A percentile compares a stretch with the other conserved stretches of the same genome.
Conservation (phyloP, 2,329 filamentous ascomycete species). For the Hypomyces rosellus region DNA sequence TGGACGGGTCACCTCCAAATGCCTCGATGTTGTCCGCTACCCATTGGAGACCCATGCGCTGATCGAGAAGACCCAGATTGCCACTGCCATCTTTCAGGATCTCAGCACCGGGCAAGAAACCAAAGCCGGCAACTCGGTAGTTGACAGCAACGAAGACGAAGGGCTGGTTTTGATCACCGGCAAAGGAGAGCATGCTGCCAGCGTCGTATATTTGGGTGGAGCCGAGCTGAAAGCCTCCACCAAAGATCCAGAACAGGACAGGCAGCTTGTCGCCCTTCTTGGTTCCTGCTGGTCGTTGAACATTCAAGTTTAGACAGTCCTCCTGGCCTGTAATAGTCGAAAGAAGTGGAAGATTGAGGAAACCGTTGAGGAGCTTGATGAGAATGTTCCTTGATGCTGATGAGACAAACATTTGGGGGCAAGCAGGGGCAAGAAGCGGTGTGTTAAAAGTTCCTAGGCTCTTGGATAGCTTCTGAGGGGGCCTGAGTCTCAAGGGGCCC, state of each 20-base stretch:
- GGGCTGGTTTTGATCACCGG: constrained; percentile 39
- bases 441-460: constrained; percentile 56
- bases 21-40: constrained; percentile 68
- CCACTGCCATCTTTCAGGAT: constrained; percentile 59
- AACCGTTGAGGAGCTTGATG: constrained; percentile 38
- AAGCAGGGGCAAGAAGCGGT: constrained; percentile 52
- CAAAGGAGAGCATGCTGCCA: constrained; percentile 38
- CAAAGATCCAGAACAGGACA: constrained; percentile 66
- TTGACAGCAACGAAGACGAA: constrained; percentile 73
- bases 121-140: constrained; percentile 69
- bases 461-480: constrained; percentile 53
- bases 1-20: constrained; percentile 74
- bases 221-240: constrained; percentile 57
- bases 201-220: constrained; percentile 48
- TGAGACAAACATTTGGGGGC: constrained; percentile 65
- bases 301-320: constrained; percentile 57
- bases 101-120: constrained; percentile 65
- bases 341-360: constrained; percentile 53
- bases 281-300: constrained; percentile 53
- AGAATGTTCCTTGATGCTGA: constrained; percentile 35
- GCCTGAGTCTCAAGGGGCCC: constrained; percentile 60
- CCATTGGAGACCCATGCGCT: constrained; percentile 68
- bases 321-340: constrained; percentile 51
- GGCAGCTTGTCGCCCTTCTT: constrained; percentile 51
- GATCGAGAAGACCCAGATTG: constrained; percentile 68